A percentile compares a stretch with the other conserved stretches of the same genome.
phyloP scores from a whole-genome alignment of 805 yeast genomes.

The Kodamaea lidongshanica region DNA sequence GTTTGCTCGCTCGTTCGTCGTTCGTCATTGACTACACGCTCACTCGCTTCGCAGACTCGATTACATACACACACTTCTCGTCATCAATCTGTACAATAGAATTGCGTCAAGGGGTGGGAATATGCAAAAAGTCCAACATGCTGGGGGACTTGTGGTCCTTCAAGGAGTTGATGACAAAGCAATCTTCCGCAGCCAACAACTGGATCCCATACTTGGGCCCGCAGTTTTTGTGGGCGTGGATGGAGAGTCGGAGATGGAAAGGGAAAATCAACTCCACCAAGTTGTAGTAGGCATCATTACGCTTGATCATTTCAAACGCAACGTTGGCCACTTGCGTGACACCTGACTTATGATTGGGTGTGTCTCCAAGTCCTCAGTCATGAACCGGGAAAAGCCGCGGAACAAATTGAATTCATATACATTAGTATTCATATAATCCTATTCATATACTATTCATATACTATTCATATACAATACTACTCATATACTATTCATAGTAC shows the following conservation, averaged over 20 bases:
- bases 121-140: conserved; percentile 50
- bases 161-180: conserved; percentile 43
- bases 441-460: too few species aligned
- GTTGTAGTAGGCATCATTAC: conserved; percentile 62
- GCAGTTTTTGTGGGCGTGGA: conserved; percentile 53
- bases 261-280: conserved; percentile 56
- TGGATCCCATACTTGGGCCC: conserved; percentile 59
- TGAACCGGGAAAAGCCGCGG: conserved; percentile 54
- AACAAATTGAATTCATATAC: too few species aligned
- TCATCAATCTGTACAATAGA: conserved; percentile 41
- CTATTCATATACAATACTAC: too few species aligned
- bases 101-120: conserved; percentile 67
- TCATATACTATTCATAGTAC: too few species aligned
- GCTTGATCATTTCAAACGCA: conserved; percentile 59
- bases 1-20: too few species aligned
- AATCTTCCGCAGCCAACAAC: conserved; percentile 36
- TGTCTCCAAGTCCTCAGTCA: conserved; percentile 50
- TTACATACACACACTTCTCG: conserved; percentile 19
- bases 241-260: conserved; percentile 52
- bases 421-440: too few species aligned
- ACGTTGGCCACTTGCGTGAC: conserved; percentile 47
- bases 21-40: too few species aligned
- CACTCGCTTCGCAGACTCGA: conserved; percentile 20
- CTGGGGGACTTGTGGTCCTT: conserved; percentile 35
- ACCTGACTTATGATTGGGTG: conserved; percentile 32